Percentiles rank a stretch among this genome's conserved stretches.
Conservation (phyloP, 2,329 filamentous ascomycete species). For the Hypoxylon sp. region DNA sequence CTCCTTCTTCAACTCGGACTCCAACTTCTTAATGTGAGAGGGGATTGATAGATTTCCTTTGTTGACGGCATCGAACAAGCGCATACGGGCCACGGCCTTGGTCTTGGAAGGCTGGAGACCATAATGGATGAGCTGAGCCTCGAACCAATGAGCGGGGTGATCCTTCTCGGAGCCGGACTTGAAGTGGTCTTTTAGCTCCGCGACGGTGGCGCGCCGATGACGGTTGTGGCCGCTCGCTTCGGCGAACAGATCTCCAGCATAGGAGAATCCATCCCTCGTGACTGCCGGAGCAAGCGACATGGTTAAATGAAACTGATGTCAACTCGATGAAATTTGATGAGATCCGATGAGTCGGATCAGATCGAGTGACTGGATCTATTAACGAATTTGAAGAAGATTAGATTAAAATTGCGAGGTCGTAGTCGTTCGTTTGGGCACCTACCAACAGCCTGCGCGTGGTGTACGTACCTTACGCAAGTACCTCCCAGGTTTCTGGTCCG, state of each 20-base stretch:
- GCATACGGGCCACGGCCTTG: conserved; percentile 71
- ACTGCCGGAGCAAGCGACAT: conserved; percentile 53
- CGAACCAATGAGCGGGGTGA: conserved; percentile 72
- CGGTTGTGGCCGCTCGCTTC: conserved; percentile 60
- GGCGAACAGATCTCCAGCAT: conserved; percentile 61
- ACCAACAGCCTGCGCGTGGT: background rate
- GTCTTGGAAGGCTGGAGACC: conserved; percentile 69
- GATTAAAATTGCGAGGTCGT: background rate
- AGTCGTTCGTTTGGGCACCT: background rate
- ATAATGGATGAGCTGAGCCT: conserved; percentile 75
- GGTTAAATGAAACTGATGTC: conserved; percentile 3
- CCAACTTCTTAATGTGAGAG: conserved; percentile 62
- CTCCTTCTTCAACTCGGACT: conserved; percentile 70
- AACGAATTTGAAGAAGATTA: background rate
- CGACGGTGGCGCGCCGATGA: conserved; percentile 61
- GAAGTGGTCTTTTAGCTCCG: conserved; percentile 63
- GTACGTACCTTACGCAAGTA: background rate
- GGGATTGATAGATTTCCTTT: conserved; percentile 65
- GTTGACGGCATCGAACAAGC: conserved; percentile 70
- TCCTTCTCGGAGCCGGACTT: conserved; percentile 61
- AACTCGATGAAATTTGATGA: background rate
- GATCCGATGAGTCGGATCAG: background rate
- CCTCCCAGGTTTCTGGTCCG: conserved; percentile 10
- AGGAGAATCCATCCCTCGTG: conserved; percentile 60
- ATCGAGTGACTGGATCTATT: background rate